Percentiles rank a stretch among this genome's conserved stretches.
phyloP scores from a whole-genome alignment of 257 asterid species.

The Solanum piurae region DNA sequence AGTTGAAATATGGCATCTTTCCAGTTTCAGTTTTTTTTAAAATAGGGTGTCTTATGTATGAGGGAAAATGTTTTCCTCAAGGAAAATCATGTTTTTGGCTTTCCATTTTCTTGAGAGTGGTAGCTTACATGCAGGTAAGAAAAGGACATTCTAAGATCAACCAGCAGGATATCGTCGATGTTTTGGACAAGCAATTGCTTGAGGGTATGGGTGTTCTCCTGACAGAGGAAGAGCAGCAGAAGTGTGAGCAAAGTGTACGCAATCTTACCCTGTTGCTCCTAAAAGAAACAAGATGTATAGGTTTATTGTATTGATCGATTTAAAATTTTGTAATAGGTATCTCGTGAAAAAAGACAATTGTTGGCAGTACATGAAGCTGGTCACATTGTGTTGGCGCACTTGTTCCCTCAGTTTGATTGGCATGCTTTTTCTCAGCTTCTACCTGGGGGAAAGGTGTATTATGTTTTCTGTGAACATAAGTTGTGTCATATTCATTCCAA shows the following conservation, averaged over 20 bases:
- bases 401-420: slow-evolving; percentile 94
- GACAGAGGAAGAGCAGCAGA: slow-evolving; percentile 97
- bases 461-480: background rate
- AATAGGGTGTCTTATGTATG: background rate
- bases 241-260: slow-evolving; percentile 75
- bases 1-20: background rate
- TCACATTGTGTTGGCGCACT: slow-evolving; percentile 89
- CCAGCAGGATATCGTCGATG: slow-evolving; percentile 88
- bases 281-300: background rate
- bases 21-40: background rate
- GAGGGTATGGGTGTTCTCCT: slow-evolving; percentile 99
- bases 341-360: slow-evolving; percentile 65
- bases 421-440: slow-evolving; percentile 99
- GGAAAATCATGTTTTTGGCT: background rate
- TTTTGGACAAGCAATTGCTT: slow-evolving; percentile 92
- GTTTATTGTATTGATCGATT: background rate
- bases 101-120: background rate
- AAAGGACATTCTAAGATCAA: slow-evolving; percentile 69
- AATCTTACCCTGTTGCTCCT: slow-evolving; percentile 12
- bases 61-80: background rate
- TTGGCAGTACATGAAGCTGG: slow-evolving; percentile 99
- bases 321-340: slow-evolving; percentile 32
- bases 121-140: slow-evolving; percentile 50
- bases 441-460: slow-evolving; percentile 89
- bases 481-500: background rate